Evolutionary conservation across 2,329 filamentous ascomycete genomes (phyloP), one percentile per base, ranked within the genome.

Genomic region (Endothia cerciana): DNA sequence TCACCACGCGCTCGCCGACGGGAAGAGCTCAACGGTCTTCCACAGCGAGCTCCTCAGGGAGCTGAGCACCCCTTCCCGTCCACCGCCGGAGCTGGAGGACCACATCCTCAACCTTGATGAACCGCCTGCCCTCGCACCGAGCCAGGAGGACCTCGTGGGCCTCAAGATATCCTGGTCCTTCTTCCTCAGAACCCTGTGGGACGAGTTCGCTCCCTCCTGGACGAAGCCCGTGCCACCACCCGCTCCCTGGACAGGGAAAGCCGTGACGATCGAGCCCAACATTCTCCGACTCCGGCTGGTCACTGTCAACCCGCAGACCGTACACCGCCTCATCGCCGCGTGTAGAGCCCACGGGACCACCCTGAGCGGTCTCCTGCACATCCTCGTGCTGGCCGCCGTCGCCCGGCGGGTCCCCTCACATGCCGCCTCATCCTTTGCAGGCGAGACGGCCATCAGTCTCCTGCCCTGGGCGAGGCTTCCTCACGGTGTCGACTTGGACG

Each of bases 1-100:
- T 41, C 85, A 88, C 67, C 85, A 88, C 69, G 77, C 79, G 0
- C 74, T 87, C 22, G 78, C 79, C 30, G 86, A 88, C 68, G 86
- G 86, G 1, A 75, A 79, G 15, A 80, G 81, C 68, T 81, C 80
- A 0, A 74, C 75, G 36, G 70, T 78, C 1, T 86, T 88, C 68
- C 85, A 88, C 67, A 73, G 77, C 38, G 74, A 77, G 1, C 73
- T 88, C 0, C 76, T 83, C 4, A 69, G 73, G 2, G 78, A 82
- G 4, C 74, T 87, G 2, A 79, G 78, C 64, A 62, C 33, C 15
- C 49, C 66, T 13, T 45, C 58, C 28, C 51, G 0, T 25, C 55
- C 30, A 19, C 71, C 64, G 3, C 47, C 43, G 7, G 71, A 63
- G 63, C 70, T 70, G n/a, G 65, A 69, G 13, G 61, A 68, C 28